Percentiles rank a stretch among this genome's conserved stretches.
Evolutionary conservation across 257 asterid genomes (phyloP).

Genomic region (Solanum chmielewskii): DNA sequence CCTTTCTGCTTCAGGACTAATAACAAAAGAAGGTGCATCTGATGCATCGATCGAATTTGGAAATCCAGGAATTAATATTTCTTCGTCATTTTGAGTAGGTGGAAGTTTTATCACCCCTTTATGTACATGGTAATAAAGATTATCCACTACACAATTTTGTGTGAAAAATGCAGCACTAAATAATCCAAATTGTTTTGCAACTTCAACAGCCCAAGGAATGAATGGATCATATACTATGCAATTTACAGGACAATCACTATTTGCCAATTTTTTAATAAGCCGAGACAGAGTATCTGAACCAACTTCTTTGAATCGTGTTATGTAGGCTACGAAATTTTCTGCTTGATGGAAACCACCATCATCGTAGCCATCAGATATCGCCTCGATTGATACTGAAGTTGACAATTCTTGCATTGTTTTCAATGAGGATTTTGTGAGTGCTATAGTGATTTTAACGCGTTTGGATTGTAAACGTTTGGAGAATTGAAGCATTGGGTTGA

Average conservation of each 20-base stretch:
- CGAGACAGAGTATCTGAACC: slow-evolving; percentile 4
- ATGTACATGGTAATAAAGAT: slow-evolving; percentile 4
- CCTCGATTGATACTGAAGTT: slow-evolving; percentile 7
- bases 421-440: background rate
- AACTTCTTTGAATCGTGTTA: slow-evolving; percentile 10
- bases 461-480: slow-evolving; percentile 27
- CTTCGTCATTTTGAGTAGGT: background rate
- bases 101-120: background rate
- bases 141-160: slow-evolving; percentile 12
- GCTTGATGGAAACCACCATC: background rate
- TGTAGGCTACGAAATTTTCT: slow-evolving; percentile 12
- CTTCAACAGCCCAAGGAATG: slow-evolving; percentile 14
- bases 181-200: background rate
- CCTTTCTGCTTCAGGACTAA: background rate
- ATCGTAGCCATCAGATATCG: slow-evolving; percentile 7
- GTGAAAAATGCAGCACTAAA: slow-evolving; percentile 4
- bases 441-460: slow-evolving; percentile 1
- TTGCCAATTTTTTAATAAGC: background rate
- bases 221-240: slow-evolving; percentile 12
- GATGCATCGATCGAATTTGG: background rate
- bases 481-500: slow-evolving; percentile 43
- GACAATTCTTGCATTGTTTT: slow-evolving; percentile 4
- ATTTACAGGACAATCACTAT: background rate
- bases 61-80: background rate
- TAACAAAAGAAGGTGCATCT: slow-evolving; percentile 5